Evolutionary conservation across 2,329 filamentous ascomycete genomes (phyloP), one percentile per base, ranked within the genome.

Genomic region (Didymella sp.): DNA sequence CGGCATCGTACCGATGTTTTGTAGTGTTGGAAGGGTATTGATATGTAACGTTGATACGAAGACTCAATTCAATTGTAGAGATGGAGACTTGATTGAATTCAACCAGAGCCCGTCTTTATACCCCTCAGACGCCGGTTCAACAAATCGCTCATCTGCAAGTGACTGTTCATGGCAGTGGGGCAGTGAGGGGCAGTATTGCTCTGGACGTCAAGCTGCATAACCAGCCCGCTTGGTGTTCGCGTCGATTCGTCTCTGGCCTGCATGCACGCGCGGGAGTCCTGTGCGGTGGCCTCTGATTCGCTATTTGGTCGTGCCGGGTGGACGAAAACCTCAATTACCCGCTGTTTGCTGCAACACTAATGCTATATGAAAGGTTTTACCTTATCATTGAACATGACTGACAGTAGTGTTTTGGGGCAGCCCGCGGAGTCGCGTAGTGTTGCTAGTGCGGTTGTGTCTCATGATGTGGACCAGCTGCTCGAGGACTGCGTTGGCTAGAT

Each of bases 1-100:
- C 38, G 31, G 49, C 49, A 52, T 57, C 54, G 54, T 57, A 57
- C 54, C 54, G 49, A 19, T 56, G 41, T 15, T 13, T 42, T 28
- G 31, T 35, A 21, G 19, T 56, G 19, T 13, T 41, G 6, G 31
- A 35, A 48, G 11, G 25, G n/a, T n/a, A n/a, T n/a, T n/a, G n/a
- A n/a, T n/a, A n/a, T n/a, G n/a, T n/a, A n/a, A n/a, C n/a, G 33
- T 15, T 22, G 25, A 5, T 9, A 19, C 17, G 11, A 22, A 37
- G 8, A 22, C 25, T 21, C 15, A 7, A 37, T 37, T 9, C n/a
- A 22, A 22, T 49, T 35, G 30, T 43, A 5, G 12, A 37, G 12
- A 4, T 17, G 13, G n/a, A 44, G 13, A 15, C 17, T 42, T 30
- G 22, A 8, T 37, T 17, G 2, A 7, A 22, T 15, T 6, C n/a